Evolutionary conservation across 2,329 filamentous ascomycete species (phyloP), one percentile per base, ranked within the genome.

Genomic region (Pestalotiopsis sp.): DNA sequence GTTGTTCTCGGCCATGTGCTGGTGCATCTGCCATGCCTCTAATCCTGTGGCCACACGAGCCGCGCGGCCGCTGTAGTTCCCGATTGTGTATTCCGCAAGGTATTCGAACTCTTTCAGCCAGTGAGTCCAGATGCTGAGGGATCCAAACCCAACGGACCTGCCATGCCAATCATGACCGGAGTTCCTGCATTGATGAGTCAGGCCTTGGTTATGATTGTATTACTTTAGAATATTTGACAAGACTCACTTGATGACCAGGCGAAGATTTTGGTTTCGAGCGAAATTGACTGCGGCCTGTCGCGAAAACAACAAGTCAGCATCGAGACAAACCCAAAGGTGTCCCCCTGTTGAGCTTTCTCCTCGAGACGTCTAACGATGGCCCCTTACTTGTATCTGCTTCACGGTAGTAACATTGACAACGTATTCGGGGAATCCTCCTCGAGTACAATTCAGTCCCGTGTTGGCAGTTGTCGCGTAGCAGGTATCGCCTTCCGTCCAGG

Each of bases 111-210:
- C 74, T 67, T 85, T 85, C 45, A 86, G 74, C 64, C 82, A 74
- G 71, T 86, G 84, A 3, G 82, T 86, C 85, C 84, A 87, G 67
- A 86, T 76, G 61, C 80, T 81, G 1, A 87, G 74, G 0, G 83
- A 80, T 11, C 84, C 84, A 1, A 80, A 79, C 49, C 84, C 84
- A 4, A 79, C 79, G 0, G 83, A 84, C 68, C 83, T 82, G 17
- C 82, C 84, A 25, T 77, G 79, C 69, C 83, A 86, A 71, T 84
- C 82, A 69, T 85, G 82, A 3, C 83, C 82, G 3, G 83, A 85
- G 62, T 83, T 84, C 71, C 82, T 84, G 36, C 81, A 45, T 75
- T 4, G 76, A 76, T 23, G 80, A 36, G 68, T 14, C 78, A 79
- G n/a, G 81, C 74, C n/a, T 74, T 6, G 7, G 7, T 7, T 31